Evolutionary conservation across 1,139 yeast genomes (phyloP), one percentile per base, ranked within the genome.

Genomic region (Geotrichum fermentans): DNA sequence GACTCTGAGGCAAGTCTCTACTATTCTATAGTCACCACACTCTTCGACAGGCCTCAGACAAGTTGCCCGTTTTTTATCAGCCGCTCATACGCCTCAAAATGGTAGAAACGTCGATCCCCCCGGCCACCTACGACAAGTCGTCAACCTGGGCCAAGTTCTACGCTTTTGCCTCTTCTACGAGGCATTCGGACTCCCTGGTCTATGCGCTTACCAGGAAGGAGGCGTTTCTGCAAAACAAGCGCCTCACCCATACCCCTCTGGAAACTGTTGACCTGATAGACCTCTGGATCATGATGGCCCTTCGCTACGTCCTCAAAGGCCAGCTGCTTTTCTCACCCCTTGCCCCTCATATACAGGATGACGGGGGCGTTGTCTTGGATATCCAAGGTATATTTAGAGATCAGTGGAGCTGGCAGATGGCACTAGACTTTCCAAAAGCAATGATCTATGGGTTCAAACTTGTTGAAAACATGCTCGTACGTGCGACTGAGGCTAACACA

Each of bases 361-460:
- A 30, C 3, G 16, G 40, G n/a, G 30, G 39, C 26, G 35, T 32
- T 7, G 49, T 65, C 3, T 55, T 65, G n/a, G 69, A 65, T 50
- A 51, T 65, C 36, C 69, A 65, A 45, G 66, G 68, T 5, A 56
- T 62, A 8, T 55, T 63, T 40, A 56, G 61, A 6, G 66, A 64
- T 21, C 67, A 65, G 38, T 70, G 73, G 72, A 61, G 68, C 1
- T 70, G 73, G 73, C 70, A 65, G 49, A 51, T 69, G 36, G 73
- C 73, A 1, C 52, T 67, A 16, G 73, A 70, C 52, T 61, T 61
- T 47, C 72, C 71, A 1, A 55, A 50, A 3, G 56, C 67, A 5
- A 62, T 63, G 44, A 55, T 68, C 11, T 68, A 66, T 44, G 67
- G 68, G 33, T 64, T 61, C 49, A 61, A 62, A 41, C 52, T 59